Evolutionary conservation across 495 filamentous ascomycete species (phyloP), one percentile per base, ranked within the genome.

Genomic region (Hyphodiscus hymeniophilus): DNA sequence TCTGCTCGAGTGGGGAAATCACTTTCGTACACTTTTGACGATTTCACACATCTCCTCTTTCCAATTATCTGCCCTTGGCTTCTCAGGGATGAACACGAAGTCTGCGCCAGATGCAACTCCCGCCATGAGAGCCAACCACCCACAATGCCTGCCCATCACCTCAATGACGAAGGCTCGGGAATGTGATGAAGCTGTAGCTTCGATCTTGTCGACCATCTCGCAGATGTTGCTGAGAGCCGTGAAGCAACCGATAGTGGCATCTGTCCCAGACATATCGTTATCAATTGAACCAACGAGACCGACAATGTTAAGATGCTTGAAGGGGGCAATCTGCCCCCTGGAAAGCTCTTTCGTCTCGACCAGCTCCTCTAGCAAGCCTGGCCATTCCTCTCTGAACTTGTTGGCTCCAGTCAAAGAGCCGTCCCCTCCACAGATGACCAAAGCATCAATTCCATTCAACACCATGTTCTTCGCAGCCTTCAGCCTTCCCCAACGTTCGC

Each of bases 121-220:
- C 11, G 94, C 85, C 89, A 96, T 96, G 38, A 99, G 71, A 35
- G 92, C 94, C 42, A 99, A 71, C 94, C 94, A 99, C 33, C 94
- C 94, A 59, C 94, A 99, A 67, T 97, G 91, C 47, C 94, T 79
- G n/a, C 94, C 94, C 94, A 99, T 99, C 39, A 97, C 94, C 63
- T 97, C 94, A 56, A 99, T 84, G 23, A 99, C 91, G 64, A 99
- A 99, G 32, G 94, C 94, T 55, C 94, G 74, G 47, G 95, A 94
- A 67, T 97, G 94, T n/a, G 88, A 95, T 31, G 81, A 87, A 6
- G 94, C 94, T 1, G 94, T 99, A 26, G 92, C 89, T 64, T 97
- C 95, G 53, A 99, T 95, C 63, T 85, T 87, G 66, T 99, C 94
- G 20, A 99, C 84, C 40, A 88, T 82, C 60, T 95, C 82, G 68